Evolutionary conservation across 345 rosid species (phyloP).

Genomic region (Bretschneidera sinensis): DNA sequence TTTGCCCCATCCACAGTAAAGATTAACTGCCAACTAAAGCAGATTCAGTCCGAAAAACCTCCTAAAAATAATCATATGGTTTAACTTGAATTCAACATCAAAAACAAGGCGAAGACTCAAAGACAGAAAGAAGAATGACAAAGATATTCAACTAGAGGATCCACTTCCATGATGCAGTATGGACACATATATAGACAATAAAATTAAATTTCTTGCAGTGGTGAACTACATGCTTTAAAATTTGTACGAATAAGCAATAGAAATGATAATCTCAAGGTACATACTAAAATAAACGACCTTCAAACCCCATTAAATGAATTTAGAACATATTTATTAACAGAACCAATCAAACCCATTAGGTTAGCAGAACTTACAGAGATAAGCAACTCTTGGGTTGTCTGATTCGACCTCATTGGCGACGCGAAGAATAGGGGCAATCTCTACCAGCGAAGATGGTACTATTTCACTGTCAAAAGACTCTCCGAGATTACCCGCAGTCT

Average conservation of each 20-base stretch:
- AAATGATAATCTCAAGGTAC: background rate
- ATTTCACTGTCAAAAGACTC: slow-evolving; percentile 96
- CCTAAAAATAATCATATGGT: too few relatives aligned
- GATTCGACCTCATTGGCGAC: slow-evolving; percentile 98
- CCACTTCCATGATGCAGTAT: too few relatives aligned
- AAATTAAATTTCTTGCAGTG: background rate
- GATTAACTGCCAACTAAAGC: too few relatives aligned
- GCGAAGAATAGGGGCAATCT: slow-evolving; percentile 98
- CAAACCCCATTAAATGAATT: background rate
- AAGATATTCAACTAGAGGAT: too few relatives aligned
- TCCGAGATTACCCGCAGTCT: slow-evolving; percentile 90
- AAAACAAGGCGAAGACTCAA: too few relatives aligned
- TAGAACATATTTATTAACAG: background rate
- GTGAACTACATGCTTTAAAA: background rate
- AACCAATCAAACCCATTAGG: background rate
- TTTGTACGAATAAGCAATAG: background rate
- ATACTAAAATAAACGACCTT: background rate
- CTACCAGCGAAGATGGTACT: slow-evolving; percentile 90
- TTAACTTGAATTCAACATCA: too few relatives aligned
- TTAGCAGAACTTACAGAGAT: slow-evolving; percentile 65
- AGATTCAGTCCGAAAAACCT: too few relatives aligned
- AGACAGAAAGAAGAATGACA: too few relatives aligned
- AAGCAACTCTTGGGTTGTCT: slow-evolving; percentile 89
- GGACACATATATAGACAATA: background rate
- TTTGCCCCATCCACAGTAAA: too few relatives aligned